phyloP scores from a whole-genome alignment of 1,139 yeast species.

The Yamadazyma dendronema region DNA sequence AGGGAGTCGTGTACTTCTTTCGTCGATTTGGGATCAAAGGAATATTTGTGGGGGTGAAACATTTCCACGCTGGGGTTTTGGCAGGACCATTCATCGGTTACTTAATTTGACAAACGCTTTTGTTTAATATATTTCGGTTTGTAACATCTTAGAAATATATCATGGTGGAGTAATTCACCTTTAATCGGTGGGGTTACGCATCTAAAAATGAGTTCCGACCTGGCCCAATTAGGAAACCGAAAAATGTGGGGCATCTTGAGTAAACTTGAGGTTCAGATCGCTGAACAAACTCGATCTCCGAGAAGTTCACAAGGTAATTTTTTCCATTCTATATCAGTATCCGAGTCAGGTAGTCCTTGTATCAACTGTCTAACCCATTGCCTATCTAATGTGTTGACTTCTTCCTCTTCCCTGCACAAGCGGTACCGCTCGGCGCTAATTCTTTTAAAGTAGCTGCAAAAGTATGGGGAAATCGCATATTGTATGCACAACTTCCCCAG shows the following conservation, averaged over 20 bases:
- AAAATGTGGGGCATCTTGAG: slow-evolving; percentile 1
- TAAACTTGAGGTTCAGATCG: too few relatives aligned
- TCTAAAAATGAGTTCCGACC: neutral
- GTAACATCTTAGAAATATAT: too few relatives aligned
- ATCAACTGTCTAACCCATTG: too few relatives aligned
- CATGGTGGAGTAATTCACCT: too few relatives aligned
- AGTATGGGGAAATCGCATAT: neutral
- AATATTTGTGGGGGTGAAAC: slow-evolving; percentile 1
- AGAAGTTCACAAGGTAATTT: too few relatives aligned
- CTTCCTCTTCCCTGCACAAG: neutral
- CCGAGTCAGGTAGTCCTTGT: too few relatives aligned
- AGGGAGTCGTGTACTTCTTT: slow-evolving; percentile 21
- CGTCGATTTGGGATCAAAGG: slow-evolving; percentile 2
- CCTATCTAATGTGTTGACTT: too few relatives aligned
- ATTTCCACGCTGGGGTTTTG: slow-evolving; percentile 2
- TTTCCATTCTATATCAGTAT: too few relatives aligned
- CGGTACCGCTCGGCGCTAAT: neutral
- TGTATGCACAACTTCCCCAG: neutral
- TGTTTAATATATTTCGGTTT: neutral
- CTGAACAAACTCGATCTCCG: too few relatives aligned
- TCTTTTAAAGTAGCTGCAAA: neutral
- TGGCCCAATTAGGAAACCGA: neutral
- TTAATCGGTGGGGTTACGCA: neutral
- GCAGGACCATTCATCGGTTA: neutral
- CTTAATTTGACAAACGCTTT: neutral